Conservation (phyloP, 768 basidiomycete species). For the Collybia nuda region DNA sequence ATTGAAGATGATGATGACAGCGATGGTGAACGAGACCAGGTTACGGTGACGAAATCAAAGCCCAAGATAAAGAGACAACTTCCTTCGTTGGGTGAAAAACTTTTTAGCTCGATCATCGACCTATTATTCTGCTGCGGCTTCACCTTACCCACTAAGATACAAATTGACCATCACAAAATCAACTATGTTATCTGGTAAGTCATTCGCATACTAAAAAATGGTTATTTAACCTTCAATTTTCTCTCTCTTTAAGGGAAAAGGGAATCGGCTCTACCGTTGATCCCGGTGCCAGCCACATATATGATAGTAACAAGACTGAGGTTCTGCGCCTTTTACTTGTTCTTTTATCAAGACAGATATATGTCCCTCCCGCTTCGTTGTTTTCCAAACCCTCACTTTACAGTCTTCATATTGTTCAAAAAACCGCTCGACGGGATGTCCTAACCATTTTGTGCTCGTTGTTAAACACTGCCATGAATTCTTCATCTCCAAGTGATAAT, state of each 20-base stretch:
- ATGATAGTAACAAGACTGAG: constrained; percentile 84
- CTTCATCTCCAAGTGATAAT: constrained; percentile 46
- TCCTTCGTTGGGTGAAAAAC: constrained; percentile 79
- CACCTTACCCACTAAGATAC: constrained; percentile 76
- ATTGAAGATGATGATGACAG: constrained; percentile 69
- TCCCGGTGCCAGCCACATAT: constrained; percentile 57
- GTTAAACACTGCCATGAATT: constrained; percentile 86
- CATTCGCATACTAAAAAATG: background rate
- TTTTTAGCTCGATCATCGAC: constrained; percentile 81
- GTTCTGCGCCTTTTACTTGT: constrained; percentile 87
- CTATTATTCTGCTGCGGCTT: constrained; percentile 94
- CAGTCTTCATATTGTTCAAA: constrained; percentile 75
- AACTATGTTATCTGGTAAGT: constrained; percentile 87
- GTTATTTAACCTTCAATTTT: background rate
- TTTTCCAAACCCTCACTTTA: constrained; percentile 76
- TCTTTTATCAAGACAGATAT: constrained; percentile 88
- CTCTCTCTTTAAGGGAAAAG: constrained; percentile 69
- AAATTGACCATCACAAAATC: constrained; percentile 79
- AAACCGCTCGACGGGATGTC: constrained; percentile 77
- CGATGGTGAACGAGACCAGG: constrained; percentile 13
- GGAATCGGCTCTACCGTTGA: constrained; percentile 89
- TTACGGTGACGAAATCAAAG: constrained; percentile 14
- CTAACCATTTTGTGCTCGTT: constrained; percentile 91
- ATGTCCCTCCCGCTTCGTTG: constrained; percentile 68
- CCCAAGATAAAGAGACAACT: constrained; percentile 42